Base-by-base conservation (phyloP, 139 green algal species). In the Tetradesmus lagerheimii region DNA sequence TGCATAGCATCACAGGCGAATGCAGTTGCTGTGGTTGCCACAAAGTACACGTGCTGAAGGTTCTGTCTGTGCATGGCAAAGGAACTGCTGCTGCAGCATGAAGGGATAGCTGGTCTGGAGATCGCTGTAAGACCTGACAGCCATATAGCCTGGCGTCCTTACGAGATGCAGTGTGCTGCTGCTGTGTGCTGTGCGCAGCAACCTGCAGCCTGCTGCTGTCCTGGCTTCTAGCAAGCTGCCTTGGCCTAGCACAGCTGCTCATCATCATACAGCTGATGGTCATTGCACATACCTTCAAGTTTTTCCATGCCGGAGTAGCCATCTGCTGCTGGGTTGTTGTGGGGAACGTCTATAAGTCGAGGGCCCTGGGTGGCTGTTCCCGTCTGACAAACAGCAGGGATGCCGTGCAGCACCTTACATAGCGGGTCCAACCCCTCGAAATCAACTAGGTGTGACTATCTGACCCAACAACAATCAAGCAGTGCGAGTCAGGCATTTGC, bases 291-390 rank as follows among this genome's bases (percentile, higher is more conserved):
- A 85, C 79, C 79, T 85, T 85, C 25, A 85, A 50, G 23, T 85
- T 64, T 27, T 85, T 85, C 79, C 79, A 85, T 2, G 79, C 79
- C 25, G 79, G 79, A 38, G 35, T n/a, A 53, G 77, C 77, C 57
- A 71, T 71, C 57, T 16, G 2, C 23, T 71, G 57, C 57, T 71
- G 15, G 50, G 57, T 31, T 31, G 18, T 71, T 71, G 57, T 71
- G 57, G 16, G n/a, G n/a, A n/a, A n/a, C n/a, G n/a, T n/a, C n/a
- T n/a, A n/a, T n/a, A n/a, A n/a, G n/a, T n/a, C 18, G 57, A 71
- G 8, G 57, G 57, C 31, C 57, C 20, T 23, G 31, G 57, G 8
- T 16, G 6, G 14, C 23, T 71, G 57, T 31, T n/a, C 31, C 23
- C 9, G 8, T 18, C 57, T n/a, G 23, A 71, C 57, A 9, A 31